Evolutionary conservation across 1,284 basidiomycete genomes (phyloP).

Genomic region (Malassezia restricta): DNA sequence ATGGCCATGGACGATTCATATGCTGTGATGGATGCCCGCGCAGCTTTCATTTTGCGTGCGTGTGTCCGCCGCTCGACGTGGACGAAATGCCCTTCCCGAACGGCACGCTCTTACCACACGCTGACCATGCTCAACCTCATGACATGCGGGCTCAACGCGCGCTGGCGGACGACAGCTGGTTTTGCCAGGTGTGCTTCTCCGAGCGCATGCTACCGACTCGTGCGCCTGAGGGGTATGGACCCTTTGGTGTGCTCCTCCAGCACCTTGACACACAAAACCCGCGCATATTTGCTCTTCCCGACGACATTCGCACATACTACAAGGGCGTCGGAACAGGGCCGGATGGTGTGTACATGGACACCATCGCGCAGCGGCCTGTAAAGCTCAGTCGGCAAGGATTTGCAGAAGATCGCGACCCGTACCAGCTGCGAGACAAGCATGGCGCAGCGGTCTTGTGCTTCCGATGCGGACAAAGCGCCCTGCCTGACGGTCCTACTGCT

Average conservation of each 20-base stretch:
- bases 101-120: slow-evolving; percentile 20
- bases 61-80: slow-evolving; percentile 83
- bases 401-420: slow-evolving; percentile 79
- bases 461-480: slow-evolving; percentile 68
- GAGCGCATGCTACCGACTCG: slow-evolving; percentile 20
- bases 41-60: slow-evolving; percentile 89
- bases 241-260: slow-evolving; percentile 55
- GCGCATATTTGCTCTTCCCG: slow-evolving; percentile 74
- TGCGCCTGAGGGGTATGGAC: slow-evolving; percentile 29
- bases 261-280: slow-evolving; percentile 58
- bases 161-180: slow-evolving; percentile 54
- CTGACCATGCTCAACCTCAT: background rate
- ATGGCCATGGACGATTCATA: slow-evolving; percentile 60
- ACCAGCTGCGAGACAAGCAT: slow-evolving; percentile 72
- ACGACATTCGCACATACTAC: slow-evolving; percentile 73
- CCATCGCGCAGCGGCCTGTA: slow-evolving; percentile 51
- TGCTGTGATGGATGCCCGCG: slow-evolving; percentile 87
- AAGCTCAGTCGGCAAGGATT: slow-evolving; percentile 58
- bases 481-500: slow-evolving; percentile 47
- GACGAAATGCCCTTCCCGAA: slow-evolving; percentile 57
- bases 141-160: slow-evolving; percentile 11
- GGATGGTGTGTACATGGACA: slow-evolving; percentile 52
- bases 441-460: slow-evolving; percentile 73
- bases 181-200: slow-evolving; percentile 63
- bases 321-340: slow-evolving; percentile 53